Evolutionary conservation across 176 grass and related monocot species (phyloP), one percentile per base, ranked within the genome.

Genomic region (Phoenix roebelenii): DNA sequence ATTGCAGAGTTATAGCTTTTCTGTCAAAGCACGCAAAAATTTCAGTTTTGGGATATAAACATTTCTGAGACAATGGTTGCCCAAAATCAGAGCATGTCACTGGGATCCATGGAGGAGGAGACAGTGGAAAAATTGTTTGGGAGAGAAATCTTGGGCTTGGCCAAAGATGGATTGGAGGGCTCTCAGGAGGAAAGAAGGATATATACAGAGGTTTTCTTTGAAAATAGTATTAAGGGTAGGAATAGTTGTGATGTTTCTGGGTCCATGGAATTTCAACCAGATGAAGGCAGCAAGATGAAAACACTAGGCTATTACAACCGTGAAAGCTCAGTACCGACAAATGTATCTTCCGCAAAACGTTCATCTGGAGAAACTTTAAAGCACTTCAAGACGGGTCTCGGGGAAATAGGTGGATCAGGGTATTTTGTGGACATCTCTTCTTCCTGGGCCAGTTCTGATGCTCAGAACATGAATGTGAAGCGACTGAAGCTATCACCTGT

Each of bases 41-140:
- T 44, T 44, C 10, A 44, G 35, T 44, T 12, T 44, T 44, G 35
- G 10, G 9, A 44, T 12, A 44, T 12, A 44, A 17, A 60, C 24
- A 28, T 3, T 60, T 30, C 66, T 50, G 66, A 50, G 51, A 69
- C 54, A 76, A 88, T 94, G 89, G 66, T 76, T 5, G 77, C 51
- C 69, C 69, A 57, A 51, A 78, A 79, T 50, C 20, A 68, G 29
- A 64, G 66, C 60, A 55, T 55, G 23, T 71, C 75, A 72, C 76
- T 75, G 73, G 80, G 76, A n/a, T 74, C 84, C 66, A 95, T 77
- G 50, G 80, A 82, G 79, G 84, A 95, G 55, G 81, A 87, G 53
- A 74, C 85, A 18, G 73, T 72, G 53, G 54, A 53, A 55, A 82
- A 87, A 80, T 52, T 87, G 59, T 96, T 90, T 50, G 79, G 74